These are phyloP conservation scores for Fraxinus sp. DNA, from an alignment of 305 asterid genomes.

Conservation along the genomic window DNA sequence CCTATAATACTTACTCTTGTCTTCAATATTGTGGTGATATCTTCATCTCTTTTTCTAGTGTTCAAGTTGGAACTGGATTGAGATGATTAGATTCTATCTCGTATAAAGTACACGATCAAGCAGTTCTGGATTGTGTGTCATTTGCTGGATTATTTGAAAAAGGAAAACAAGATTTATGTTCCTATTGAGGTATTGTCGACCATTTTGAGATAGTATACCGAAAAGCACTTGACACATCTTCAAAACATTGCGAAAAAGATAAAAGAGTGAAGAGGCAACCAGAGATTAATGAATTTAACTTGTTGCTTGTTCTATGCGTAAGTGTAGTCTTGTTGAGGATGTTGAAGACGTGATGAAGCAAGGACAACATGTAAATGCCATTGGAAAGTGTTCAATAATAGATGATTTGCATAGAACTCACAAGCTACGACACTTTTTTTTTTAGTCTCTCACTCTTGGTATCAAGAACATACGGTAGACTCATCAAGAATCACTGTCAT, in stretches of 20 bases:
- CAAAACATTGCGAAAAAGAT: slow-evolving; percentile 87
- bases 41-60: no score
- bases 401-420: no score
- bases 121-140: slow-evolving; percentile 80
- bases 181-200: slow-evolving; percentile 65
- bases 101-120: slow-evolving; percentile 77
- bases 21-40: no score
- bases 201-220: slow-evolving; percentile 62
- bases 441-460: no score
- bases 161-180: slow-evolving; percentile 51
- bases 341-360: slow-evolving; percentile 25
- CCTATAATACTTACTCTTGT: no score
- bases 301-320: slow-evolving; percentile 78
- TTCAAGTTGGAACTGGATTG: not conserved
- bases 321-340: slow-evolving; percentile 79
- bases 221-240: slow-evolving; percentile 81
- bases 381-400: no score
- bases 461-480: no score
- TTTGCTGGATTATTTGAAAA: slow-evolving; percentile 79
- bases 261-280: slow-evolving; percentile 86
- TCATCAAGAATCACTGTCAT: no score
- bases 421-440: no score
- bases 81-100: slow-evolving; percentile 79
- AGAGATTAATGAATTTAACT: slow-evolving; percentile 69
- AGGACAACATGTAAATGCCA: no score